phyloP scores from a whole-genome alignment of 805 yeast genomes.

The Yarrowia osloensis region DNA sequence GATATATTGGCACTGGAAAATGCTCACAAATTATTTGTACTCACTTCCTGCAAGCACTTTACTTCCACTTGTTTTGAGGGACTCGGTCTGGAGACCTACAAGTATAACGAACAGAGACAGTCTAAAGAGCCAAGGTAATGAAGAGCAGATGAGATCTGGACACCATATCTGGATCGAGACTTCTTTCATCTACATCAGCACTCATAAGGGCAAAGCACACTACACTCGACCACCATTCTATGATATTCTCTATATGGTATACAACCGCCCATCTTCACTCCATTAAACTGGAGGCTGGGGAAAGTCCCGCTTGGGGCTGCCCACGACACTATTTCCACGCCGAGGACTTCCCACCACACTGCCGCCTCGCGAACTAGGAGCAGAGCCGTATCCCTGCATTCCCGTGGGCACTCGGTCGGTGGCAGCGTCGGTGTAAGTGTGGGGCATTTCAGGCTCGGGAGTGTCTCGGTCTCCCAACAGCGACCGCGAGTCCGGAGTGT shows the following conservation, averaged over 20 bases:
- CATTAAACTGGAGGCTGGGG: neutral
- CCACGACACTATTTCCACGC: neutral
- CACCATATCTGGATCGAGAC: too few relatives aligned
- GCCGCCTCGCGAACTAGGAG: neutral
- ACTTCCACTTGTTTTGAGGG: too few relatives aligned
- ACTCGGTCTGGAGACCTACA: too few relatives aligned
- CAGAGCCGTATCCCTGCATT: conserved; percentile 18
- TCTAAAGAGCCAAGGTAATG: too few relatives aligned
- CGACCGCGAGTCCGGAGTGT: conserved; percentile 33
- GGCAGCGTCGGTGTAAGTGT: conserved; percentile 1
- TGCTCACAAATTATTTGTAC: too few relatives aligned
- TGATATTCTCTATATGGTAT: conserved; percentile 5
- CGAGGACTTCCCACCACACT: neutral
- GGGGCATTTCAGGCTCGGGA: conserved; percentile 12
- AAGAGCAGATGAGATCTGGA: too few relatives aligned
- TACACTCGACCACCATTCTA: neutral
- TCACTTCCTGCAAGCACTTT: too few relatives aligned
- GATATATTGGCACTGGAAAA: too few relatives aligned
- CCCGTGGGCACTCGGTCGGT: neutral
- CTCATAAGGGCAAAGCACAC: too few relatives aligned
- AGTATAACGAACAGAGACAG: too few relatives aligned
- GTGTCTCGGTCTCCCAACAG: neutral
- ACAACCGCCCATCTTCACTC: neutral
- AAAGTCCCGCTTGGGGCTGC: neutral
- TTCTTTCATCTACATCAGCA: too few relatives aligned